These are phyloP conservation scores for Fusarium metavorans DNA, from an alignment of 2,329 filamentous ascomycete species.

Conservation along the genomic window DNA sequence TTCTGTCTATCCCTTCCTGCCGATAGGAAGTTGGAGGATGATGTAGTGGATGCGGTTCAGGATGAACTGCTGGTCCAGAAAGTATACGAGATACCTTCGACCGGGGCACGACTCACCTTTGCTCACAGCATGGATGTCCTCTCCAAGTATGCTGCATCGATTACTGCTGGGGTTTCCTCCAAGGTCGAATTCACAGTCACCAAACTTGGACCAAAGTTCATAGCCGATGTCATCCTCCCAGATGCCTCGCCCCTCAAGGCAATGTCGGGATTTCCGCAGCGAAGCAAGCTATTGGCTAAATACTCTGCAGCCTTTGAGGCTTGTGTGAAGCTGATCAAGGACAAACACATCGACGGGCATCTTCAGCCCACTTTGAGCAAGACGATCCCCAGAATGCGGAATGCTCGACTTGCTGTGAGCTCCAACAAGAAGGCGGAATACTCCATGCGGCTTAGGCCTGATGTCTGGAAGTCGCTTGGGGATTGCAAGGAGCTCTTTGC, in stretches of 20 bases:
- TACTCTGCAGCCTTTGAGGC: conserved; percentile 90
- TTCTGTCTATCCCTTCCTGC: conserved; percentile 83
- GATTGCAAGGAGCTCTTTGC: conserved; percentile 64
- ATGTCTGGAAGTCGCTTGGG: conserved; percentile 72
- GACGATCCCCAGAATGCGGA: conserved; percentile 83
- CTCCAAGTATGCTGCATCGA: conserved; percentile 77
- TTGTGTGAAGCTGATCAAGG: conserved; percentile 76
- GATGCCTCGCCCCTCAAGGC: conserved; percentile 77
- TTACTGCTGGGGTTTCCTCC: conserved; percentile 55
- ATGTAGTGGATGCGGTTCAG: conserved; percentile 31
- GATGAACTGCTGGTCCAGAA: conserved; percentile 53
- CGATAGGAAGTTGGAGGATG: conserved; percentile 68
- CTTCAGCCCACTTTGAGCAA: conserved; percentile 80
- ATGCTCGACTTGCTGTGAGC: conserved; percentile 85
- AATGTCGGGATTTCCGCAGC: conserved; percentile 71
- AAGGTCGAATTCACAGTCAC: conserved; percentile 72
- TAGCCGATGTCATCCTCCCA: conserved; percentile 85
- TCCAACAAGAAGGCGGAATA: conserved; percentile 82
- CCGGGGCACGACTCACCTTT: conserved; percentile 84
- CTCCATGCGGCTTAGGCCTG: conserved; percentile 82
- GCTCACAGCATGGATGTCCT: conserved; percentile 78
- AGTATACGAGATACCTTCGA: conserved; percentile 70
- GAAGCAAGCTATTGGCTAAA: conserved; percentile 83
- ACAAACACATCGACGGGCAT: conserved; percentile 77
- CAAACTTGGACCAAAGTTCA: conserved; percentile 67